These are phyloP conservation scores for Phytopythium helicoides DNA, from an alignment of 352 stramenopile species.

Conservation along the genomic window DNA sequence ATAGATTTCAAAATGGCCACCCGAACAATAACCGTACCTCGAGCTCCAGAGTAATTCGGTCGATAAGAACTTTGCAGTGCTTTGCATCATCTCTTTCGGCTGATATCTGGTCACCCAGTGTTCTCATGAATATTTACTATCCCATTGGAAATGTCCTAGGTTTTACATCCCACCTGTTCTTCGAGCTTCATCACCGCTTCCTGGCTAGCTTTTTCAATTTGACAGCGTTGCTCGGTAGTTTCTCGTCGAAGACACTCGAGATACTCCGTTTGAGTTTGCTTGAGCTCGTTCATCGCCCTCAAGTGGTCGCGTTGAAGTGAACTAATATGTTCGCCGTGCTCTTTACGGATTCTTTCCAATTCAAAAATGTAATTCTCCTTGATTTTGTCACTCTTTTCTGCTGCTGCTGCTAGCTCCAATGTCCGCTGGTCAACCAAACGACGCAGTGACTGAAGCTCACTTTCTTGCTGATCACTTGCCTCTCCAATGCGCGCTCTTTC, in stretches of 20 bases:
- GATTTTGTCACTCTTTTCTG: slow-evolving; percentile 21
- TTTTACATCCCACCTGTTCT: too few species aligned
- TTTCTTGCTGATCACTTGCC: slow-evolving; percentile 26
- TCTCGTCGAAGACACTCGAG: slow-evolving; percentile 50
- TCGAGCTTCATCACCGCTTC: slow-evolving; percentile 25
- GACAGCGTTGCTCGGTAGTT: slow-evolving; percentile 20
- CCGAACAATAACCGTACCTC: too few species aligned
- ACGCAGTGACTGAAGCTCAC: slow-evolving; percentile 29
- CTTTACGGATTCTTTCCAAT: slow-evolving; percentile 39
- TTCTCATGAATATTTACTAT: too few species aligned
- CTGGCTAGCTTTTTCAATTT: slow-evolving; percentile 20
- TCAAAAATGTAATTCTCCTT: slow-evolving; percentile 46
- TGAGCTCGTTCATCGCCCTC: slow-evolving; percentile 38
- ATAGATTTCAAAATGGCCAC: too few species aligned
- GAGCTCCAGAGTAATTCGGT: too few species aligned
- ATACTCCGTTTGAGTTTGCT: slow-evolving; percentile 37
- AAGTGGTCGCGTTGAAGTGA: slow-evolving; percentile 45
- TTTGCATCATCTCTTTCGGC: too few species aligned
- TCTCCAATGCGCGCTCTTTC: slow-evolving; percentile 44
- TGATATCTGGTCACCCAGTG: background rate
- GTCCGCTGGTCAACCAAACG: slow-evolving; percentile 32
- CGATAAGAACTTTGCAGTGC: too few species aligned
- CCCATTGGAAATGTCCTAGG: background rate
- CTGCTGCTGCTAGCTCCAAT: slow-evolving; percentile 35
- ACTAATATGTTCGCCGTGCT: slow-evolving; percentile 35